Conservation (phyloP, 2,329 filamentous ascomycete species). For the Penicillium nordicum region DNA sequence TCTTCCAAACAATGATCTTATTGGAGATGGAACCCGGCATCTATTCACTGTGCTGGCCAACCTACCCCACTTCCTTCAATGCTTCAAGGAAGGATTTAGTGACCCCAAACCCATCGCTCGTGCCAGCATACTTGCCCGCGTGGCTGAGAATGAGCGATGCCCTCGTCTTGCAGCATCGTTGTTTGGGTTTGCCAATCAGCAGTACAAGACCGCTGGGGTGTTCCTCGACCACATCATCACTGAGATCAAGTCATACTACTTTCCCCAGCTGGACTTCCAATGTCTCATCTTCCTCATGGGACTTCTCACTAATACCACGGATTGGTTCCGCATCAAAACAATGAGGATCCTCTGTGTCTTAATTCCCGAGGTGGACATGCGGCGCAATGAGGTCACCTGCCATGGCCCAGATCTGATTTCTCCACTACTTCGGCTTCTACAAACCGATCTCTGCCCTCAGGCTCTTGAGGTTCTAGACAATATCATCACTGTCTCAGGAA, state of each 20-base stretch:
- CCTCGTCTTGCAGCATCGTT: slow-evolving; percentile 66
- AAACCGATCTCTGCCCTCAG: slow-evolving; percentile 91
- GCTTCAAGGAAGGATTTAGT: slow-evolving; percentile 64
- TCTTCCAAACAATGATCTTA: slow-evolving; percentile 73
- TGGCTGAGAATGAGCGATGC: slow-evolving; percentile 70
- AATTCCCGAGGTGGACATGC: slow-evolving; percentile 90
- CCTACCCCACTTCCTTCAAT: slow-evolving; percentile 76
- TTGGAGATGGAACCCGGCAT: slow-evolving; percentile 77
- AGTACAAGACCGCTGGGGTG: slow-evolving; percentile 66
- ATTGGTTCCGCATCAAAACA: slow-evolving; percentile 88
- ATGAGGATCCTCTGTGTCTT: slow-evolving; percentile 85
- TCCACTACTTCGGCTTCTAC: slow-evolving; percentile 79
- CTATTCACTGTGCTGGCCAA: slow-evolving; percentile 90
- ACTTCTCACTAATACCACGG: slow-evolving; percentile 78
- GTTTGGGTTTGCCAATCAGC: slow-evolving; percentile 64
- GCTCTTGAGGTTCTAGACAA: slow-evolving; percentile 89
- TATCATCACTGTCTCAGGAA: slow-evolving; percentile 90
- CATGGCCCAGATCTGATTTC: slow-evolving; percentile 95
- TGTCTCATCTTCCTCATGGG: slow-evolving; percentile 89
- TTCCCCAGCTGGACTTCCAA: slow-evolving; percentile 77
- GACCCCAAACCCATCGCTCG: slow-evolving; percentile 58
- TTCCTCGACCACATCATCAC: slow-evolving; percentile 72
- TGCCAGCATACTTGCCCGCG: slow-evolving; percentile 66
- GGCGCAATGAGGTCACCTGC: slow-evolving; percentile 79
- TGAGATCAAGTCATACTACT: slow-evolving; percentile 72